phyloP scores from a whole-genome alignment of 768 basidiomycete genomes.

The Lactarius hengduanensis region DNA sequence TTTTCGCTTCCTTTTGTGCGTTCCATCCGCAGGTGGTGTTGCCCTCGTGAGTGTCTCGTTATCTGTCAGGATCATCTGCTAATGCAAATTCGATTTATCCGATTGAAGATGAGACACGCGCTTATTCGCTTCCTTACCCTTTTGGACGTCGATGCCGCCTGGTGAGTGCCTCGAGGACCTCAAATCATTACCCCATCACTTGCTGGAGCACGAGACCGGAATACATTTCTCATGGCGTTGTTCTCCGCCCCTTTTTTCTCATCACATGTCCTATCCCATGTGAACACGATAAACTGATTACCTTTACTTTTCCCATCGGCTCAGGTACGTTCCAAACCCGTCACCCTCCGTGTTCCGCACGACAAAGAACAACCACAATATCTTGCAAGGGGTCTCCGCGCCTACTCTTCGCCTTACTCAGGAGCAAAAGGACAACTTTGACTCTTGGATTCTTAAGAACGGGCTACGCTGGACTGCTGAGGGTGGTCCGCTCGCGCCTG shows the following conservation, averaged over 20 bases:
- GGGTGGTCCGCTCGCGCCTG: conserved; percentile 79
- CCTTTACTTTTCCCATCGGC: conserved; percentile 22
- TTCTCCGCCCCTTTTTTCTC: not conserved
- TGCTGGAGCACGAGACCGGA: conserved; percentile 16
- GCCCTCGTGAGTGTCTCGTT: conserved; percentile 66
- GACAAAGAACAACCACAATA: conserved; percentile 95
- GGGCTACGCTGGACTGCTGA: conserved; percentile 85
- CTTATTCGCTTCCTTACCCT: conserved; percentile 80
- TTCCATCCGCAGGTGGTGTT: conserved; percentile 67
- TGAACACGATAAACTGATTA: conserved; percentile 7
- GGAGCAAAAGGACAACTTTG: conserved; percentile 76
- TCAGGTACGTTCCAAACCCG: conserved; percentile 85
- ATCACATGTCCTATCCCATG: conserved; percentile 7
- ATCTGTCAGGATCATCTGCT: conserved; percentile 13
- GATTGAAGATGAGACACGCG: conserved; percentile 83
- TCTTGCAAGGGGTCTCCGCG: conserved; percentile 87
- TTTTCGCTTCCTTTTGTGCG: conserved; percentile 26
- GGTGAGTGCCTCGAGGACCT: conserved; percentile 51
- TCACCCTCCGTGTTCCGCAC: conserved; percentile 89
- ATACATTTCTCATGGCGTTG: conserved; percentile 1
- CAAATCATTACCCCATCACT: conserved; percentile 7
- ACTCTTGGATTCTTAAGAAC: conserved; percentile 88
- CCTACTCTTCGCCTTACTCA: conserved; percentile 75
- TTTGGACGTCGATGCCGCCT: conserved; percentile 78
- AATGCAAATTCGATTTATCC: conserved; percentile 14